Percentiles rank a stretch among this genome's conserved stretches.
phyloP scores from a whole-genome alignment of 2,329 filamentous ascomycete genomes.

The Aspergillus tubingensis region DNA sequence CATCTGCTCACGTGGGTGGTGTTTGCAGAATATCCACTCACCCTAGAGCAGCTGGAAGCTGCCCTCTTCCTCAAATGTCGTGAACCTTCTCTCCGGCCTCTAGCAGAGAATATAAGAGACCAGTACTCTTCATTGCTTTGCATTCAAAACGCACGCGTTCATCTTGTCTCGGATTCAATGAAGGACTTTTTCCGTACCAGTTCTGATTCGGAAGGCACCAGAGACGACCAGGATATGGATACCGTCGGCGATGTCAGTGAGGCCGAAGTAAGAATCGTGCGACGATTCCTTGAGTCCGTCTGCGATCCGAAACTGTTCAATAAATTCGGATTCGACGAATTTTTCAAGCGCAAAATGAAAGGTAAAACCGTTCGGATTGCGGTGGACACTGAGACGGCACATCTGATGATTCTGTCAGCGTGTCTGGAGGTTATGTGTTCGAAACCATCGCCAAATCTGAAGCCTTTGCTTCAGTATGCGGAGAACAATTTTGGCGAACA shows the following conservation, averaged over 20 bases:
- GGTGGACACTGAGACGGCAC: conserved; percentile 18
- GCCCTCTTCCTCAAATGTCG: conserved; percentile 25
- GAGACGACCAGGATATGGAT: neutral
- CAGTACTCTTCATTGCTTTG: conserved; percentile 28
- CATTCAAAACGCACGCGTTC: conserved; percentile 14
- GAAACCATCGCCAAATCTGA: neutral
- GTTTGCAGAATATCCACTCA: conserved; percentile 5
- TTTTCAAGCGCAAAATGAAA: conserved; percentile 26
- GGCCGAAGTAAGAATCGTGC: conserved; percentile 26
- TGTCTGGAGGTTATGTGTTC: conserved; percentile 18
- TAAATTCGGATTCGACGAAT: conserved; percentile 31
- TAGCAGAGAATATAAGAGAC: conserved; percentile 26
- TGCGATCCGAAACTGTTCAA: conserved; percentile 28
- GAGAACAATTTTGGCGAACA: conserved; percentile 12
- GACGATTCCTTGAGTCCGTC: conserved; percentile 27
- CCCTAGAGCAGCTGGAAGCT: conserved; percentile 21
- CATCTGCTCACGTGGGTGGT: conserved; percentile 27
- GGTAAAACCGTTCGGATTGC: conserved; percentile 20
- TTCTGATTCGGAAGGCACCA: neutral
- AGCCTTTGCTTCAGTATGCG: conserved; percentile 12
- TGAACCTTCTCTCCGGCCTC: conserved; percentile 28
- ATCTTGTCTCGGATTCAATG: conserved; percentile 27
- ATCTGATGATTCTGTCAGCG: conserved; percentile 9
- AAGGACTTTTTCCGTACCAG: conserved; percentile 15
- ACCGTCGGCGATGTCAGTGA: conserved; percentile 21